Evolutionary conservation across 495 filamentous ascomycete genomes (phyloP).

Genomic region (Platismatia glauca): DNA sequence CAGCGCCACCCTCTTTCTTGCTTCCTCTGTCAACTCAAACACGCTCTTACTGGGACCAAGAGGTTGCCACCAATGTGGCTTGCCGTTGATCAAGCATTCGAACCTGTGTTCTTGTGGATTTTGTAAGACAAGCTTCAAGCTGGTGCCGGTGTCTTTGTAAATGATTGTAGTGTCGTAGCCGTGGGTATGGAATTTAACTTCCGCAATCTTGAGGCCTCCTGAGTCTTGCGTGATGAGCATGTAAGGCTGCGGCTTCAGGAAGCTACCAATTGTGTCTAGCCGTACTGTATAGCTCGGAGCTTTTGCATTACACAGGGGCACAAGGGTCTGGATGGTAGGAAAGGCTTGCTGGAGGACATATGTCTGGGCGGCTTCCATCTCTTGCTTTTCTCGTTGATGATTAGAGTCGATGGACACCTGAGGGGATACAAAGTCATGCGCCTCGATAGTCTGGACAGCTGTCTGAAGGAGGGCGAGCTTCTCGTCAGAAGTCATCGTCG

Average conservation of each 20-base stretch:
- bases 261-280: slow-evolving; percentile 34
- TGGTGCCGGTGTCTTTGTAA: slow-evolving; percentile 36
- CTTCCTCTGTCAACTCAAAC: slow-evolving; percentile 61
- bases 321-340: slow-evolving; percentile 53
- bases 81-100: slow-evolving; percentile 30
- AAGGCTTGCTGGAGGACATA: slow-evolving; percentile 63
- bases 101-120: slow-evolving; percentile 47
- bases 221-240: slow-evolving; percentile 12
- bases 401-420: not conserved
- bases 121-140: slow-evolving; percentile 28
- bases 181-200: slow-evolving; percentile 71
- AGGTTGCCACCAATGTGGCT: slow-evolving; percentile 77
- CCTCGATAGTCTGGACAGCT: not conserved
- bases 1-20: slow-evolving; percentile 54
- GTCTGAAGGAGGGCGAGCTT: not conserved
- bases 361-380: not conserved
- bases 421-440: slow-evolving; percentile 6
- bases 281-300: slow-evolving; percentile 25
- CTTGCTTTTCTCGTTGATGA: not conserved
- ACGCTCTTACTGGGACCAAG: slow-evolving; percentile 76
- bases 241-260: slow-evolving; percentile 19
- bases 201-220: slow-evolving; percentile 16
- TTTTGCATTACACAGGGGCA: slow-evolving; percentile 30
- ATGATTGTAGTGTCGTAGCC: slow-evolving; percentile 81
- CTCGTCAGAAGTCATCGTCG: not conserved